Evolutionary conservation across 2,329 filamentous ascomycete genomes (phyloP).

Genomic region (Phialophora chinensis): DNA sequence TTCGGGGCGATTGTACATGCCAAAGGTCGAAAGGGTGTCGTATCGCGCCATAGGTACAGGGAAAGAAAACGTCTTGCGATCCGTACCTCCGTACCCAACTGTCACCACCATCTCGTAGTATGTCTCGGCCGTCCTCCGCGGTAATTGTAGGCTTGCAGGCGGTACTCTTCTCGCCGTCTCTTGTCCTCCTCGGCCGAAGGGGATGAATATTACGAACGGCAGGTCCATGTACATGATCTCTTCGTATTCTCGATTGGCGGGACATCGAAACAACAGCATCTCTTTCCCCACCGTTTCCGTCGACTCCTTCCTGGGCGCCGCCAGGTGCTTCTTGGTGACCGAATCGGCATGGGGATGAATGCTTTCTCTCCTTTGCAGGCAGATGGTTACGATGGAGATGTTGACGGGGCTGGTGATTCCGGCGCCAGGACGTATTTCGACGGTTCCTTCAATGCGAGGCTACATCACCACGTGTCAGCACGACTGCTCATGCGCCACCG

Average conservation of each 20-base stretch:
- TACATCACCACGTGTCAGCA: slow-evolving; percentile 50
- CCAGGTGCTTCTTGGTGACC: slow-evolving; percentile 87
- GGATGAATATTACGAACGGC: slow-evolving; percentile 96
- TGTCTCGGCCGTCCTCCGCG: slow-evolving; percentile 93
- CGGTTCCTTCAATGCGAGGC: slow-evolving; percentile 97
- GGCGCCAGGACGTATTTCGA: slow-evolving; percentile 87
- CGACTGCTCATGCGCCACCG: slow-evolving; percentile 15
- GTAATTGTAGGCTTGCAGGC: slow-evolving; percentile 86
- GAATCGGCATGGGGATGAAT: slow-evolving; percentile 97
- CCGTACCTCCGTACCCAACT: slow-evolving; percentile 84
- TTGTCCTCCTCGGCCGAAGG: slow-evolving; percentile 87
- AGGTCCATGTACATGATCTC: slow-evolving; percentile 94
- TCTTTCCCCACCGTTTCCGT: slow-evolving; percentile 95
- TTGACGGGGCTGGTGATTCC: slow-evolving; percentile 88
- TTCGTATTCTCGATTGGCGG: slow-evolving; percentile 82
- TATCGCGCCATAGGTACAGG: slow-evolving; percentile 90
- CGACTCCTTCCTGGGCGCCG: slow-evolving; percentile 86
- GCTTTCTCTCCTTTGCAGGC: slow-evolving; percentile 88
- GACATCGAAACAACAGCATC: slow-evolving; percentile 86
- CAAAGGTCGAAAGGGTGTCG: slow-evolving; percentile 96
- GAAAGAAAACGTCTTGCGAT: slow-evolving; percentile 89
- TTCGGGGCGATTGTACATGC: slow-evolving; percentile 98
- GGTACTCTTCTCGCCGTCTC: slow-evolving; percentile 89
- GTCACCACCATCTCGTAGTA: slow-evolving; percentile 96
- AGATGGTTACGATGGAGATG: slow-evolving; percentile 92